Conservation (phyloP, 2,329 filamentous ascomycete species). For the Epichloe scottii region DNA sequence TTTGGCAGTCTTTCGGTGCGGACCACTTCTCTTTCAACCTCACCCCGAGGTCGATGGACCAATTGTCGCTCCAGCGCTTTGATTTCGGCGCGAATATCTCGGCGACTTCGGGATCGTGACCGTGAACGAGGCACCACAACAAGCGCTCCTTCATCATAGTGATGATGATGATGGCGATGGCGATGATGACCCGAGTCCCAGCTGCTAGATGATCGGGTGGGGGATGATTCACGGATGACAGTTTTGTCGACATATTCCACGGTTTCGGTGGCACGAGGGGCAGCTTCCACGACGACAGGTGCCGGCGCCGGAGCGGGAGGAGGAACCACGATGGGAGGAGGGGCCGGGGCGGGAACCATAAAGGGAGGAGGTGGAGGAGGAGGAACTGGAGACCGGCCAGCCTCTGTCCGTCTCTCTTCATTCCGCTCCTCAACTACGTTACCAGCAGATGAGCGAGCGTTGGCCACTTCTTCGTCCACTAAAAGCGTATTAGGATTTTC, state of each 20-base stretch:
- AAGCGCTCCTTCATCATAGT: conserved; percentile 15
- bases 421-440: conserved; percentile 35
- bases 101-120: conserved; percentile 35
- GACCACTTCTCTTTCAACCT: conserved; percentile 38
- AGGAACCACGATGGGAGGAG: conserved; percentile 9
- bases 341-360: conserved; percentile 7
- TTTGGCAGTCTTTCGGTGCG: conserved; percentile 45
- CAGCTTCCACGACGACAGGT: conserved; percentile 22
- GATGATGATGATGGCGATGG: conserved; percentile 18
- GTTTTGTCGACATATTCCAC: conserved; percentile 33
- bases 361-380: conserved; percentile 14
- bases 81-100: conserved; percentile 62
- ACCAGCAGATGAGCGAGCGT: conserved; percentile 33
- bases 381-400: conserved; percentile 6
- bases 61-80: conserved; percentile 48
- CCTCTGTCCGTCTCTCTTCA: conserved; percentile 19
- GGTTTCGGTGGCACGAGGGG: conserved; percentile 18
- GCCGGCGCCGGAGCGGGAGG: conserved; percentile 16
- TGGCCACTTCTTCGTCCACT: conserved; percentile 33
- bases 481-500: background rate
- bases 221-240: conserved; percentile 37
- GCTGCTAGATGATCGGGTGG: conserved; percentile 26
- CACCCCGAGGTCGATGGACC: conserved; percentile 23
- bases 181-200: conserved; percentile 18
- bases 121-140: conserved; percentile 31